Evolutionary conservation across 805 yeast species (phyloP).

Genomic region (Teunomyces stri): DNA sequence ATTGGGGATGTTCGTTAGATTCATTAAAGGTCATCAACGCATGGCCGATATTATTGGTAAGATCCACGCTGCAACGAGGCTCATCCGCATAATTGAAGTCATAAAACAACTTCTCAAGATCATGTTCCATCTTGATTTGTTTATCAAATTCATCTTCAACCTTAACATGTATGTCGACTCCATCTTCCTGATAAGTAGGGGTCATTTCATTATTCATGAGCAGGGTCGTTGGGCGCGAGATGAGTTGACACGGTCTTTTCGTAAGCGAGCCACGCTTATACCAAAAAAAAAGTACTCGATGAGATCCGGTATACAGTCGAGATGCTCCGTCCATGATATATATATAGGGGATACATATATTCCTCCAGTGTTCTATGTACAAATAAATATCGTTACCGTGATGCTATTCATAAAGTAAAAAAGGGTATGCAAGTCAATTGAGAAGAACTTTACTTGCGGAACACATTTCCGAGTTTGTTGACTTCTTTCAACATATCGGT

Average conservation of each 20-base stretch:
- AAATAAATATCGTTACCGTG: neutral
- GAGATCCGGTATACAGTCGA: neutral
- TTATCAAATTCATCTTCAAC: neutral
- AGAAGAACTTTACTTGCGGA: neutral
- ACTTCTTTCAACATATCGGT: slow-evolving; percentile 15
- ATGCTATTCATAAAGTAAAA: neutral
- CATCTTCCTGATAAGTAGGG: neutral
- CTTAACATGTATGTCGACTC: too few relatives aligned
- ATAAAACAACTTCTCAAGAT: slow-evolving; percentile 7
- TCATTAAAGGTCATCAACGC: slow-evolving; percentile 15
- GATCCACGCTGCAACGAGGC: slow-evolving; percentile 1
- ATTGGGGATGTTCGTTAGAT: slow-evolving; percentile 5
- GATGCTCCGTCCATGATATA: neutral
- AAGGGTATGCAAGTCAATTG: neutral
- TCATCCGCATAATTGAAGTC: slow-evolving; percentile 6
- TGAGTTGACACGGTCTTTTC: neutral
- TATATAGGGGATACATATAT: neutral
- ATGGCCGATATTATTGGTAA: slow-evolving; percentile 14
- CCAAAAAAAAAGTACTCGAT: neutral
- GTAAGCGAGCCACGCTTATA: neutral
- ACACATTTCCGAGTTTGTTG: slow-evolving; percentile 14
- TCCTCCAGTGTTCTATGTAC: slow-evolving; percentile 3
- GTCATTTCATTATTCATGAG: neutral
- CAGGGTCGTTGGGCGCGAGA: neutral
- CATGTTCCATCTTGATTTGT: neutral